These are phyloP conservation scores for Arctium minus DNA, from an alignment of 129 eudicot genomes.

Conservation along the genomic window DNA sequence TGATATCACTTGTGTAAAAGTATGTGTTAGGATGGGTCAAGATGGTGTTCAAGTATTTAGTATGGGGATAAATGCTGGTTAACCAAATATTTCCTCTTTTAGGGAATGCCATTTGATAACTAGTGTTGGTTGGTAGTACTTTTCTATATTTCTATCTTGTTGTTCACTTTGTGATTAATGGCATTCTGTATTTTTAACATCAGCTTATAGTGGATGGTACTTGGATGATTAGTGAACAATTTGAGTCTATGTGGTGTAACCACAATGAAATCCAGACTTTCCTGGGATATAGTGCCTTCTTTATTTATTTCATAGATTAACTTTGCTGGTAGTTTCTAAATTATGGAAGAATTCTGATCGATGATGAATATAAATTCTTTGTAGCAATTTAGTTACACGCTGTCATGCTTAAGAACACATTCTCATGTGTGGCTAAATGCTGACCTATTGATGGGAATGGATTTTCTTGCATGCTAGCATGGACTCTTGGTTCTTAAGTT, in stretches of 20 bases:
- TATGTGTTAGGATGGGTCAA: background rate
- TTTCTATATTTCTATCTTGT: background rate
- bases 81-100: background rate
- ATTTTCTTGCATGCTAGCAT: background rate
- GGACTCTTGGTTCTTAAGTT: background rate
- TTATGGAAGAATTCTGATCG: background rate
- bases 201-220: background rate
- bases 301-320: background rate
- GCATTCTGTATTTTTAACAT: background rate
- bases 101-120: background rate
- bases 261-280: background rate
- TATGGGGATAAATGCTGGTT: background rate
- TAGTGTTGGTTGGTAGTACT: background rate
- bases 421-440: background rate
- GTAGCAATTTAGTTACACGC: background rate
- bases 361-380: background rate
- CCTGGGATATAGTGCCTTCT: background rate
- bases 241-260: slow-evolving; percentile 10
- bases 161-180: background rate
- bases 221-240: background rate
- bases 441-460: background rate
- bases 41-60: background rate
- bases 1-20: background rate
- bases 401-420: background rate
- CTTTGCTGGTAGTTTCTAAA: background rate